These are phyloP conservation scores for Acrodontium crateriforme DNA, from an alignment of 2,329 filamentous ascomycete species.

Conservation along the genomic window DNA sequence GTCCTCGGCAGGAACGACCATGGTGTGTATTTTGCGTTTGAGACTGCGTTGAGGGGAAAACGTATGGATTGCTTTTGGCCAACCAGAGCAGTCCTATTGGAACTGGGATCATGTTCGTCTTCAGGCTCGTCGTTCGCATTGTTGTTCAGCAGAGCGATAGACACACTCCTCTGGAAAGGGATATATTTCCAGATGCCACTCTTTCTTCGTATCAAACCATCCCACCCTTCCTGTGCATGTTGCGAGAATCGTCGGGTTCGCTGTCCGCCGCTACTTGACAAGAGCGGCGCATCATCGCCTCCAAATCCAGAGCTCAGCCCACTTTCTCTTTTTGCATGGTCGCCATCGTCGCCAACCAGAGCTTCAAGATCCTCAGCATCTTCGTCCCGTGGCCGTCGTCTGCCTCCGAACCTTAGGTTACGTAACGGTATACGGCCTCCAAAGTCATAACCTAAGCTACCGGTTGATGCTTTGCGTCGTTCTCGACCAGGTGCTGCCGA, in stretches of 20 bases:
- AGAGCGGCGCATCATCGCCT: slow-evolving; percentile 62
- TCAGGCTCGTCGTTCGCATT: slow-evolving; percentile 25
- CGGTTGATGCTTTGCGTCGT: slow-evolving; percentile 5
- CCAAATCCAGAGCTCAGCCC: slow-evolving; percentile 38
- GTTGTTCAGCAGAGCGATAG: slow-evolving; percentile 14
- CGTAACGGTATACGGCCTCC: slow-evolving; percentile 54
- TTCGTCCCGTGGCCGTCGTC: slow-evolving; percentile 31
- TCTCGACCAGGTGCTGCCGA: slow-evolving; percentile 10
- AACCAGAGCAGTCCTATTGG: slow-evolving; percentile 62
- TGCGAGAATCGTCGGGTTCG: slow-evolving; percentile 5
- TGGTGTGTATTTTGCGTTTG: slow-evolving; percentile 94
- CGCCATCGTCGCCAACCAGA: slow-evolving; percentile 41
- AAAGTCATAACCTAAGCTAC: slow-evolving; percentile 22
- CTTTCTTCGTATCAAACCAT: slow-evolving; percentile 9
- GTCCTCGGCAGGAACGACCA: slow-evolving; percentile 90
- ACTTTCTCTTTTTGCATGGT: no score
- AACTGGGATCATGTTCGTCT: slow-evolving; percentile 42
- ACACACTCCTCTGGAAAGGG: slow-evolving; percentile 11
- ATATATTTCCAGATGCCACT: slow-evolving; percentile 16
- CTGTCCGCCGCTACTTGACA: slow-evolving; percentile 23
- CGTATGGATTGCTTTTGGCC: slow-evolving; percentile 58
- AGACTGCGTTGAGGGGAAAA: slow-evolving; percentile 83
- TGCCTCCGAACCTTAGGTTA: slow-evolving; percentile 37
- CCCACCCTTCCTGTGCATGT: slow-evolving; percentile 2
- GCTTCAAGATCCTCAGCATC: slow-evolving; percentile 53